Base-by-base conservation (phyloP, 345 rosid species). In the Pugionium dolabratum region DNA sequence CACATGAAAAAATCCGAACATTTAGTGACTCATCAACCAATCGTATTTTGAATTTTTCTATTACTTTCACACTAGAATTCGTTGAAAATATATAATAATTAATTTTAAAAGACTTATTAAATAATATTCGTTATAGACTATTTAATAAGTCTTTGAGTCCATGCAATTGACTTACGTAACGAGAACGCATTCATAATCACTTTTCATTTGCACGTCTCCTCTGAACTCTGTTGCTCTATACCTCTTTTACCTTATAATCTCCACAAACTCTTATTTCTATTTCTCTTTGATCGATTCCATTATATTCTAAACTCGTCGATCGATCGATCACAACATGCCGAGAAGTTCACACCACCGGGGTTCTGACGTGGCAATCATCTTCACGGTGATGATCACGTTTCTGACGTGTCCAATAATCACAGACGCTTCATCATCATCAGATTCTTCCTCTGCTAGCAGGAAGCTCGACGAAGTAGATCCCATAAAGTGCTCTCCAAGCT, bases 401-500 rank as follows among this genome's bases (percentile, higher is more conserved):
- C 62, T 72, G 26, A 59, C 72, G 67, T 66, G 37, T 59, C 18
- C 18, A 18, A 18, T 18, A 18, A 62, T 66, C 35, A 6, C 71
- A 51, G 4, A 18, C 18, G 18, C 18, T 18, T 32, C 71, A 29
- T 32, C 71, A 29, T 62, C 68, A 59, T 49, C 78, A 52, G 57
- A 66, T 59, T 62, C 62, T 44, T 53, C 57, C 4, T 40, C n/a
- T 27, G 53, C 40, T 9, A 51, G 5, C 37, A 67, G 76, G 49
- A 70, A 73, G 54, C 76, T 73, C 31, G 76, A 73, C 37, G 76
- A 66, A 62, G 76, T 73, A 0, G 67, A 73, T 66, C 76, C 76
- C 34, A 72, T 66, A 8, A 81, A 85, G 83, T 85, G 90, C 54
- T 6, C 74, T 26, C 86, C 87, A 6, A 73, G 72, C 57, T 85